Evolutionary conservation across 345 rosid genomes (phyloP).

Genomic region (Brassica napus): DNA sequence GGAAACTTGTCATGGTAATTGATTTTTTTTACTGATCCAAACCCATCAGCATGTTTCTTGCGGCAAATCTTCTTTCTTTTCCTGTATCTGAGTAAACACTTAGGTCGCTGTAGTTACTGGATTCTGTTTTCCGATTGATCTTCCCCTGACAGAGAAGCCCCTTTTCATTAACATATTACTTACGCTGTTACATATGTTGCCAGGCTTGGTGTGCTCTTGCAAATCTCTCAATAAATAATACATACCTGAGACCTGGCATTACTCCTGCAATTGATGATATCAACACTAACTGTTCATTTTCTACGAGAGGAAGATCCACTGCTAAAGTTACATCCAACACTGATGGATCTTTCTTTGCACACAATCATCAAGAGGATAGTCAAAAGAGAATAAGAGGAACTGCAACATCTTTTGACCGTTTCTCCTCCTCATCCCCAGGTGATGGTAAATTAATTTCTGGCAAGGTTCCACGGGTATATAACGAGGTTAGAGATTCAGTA

Average conservation of each 20-base stretch:
- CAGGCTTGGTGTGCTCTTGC: slow-evolving; percentile 94
- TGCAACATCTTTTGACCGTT: slow-evolving; percentile 37
- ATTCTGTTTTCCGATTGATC: neutral
- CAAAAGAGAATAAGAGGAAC: slow-evolving; percentile 36
- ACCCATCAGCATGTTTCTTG: neutral
- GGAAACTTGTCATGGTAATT: neutral
- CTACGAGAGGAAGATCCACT: slow-evolving; percentile 45
- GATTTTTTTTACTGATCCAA: slow-evolving; percentile 1
- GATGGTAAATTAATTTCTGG: slow-evolving; percentile 36
- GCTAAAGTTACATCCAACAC: slow-evolving; percentile 38
- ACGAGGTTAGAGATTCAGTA: slow-evolving; percentile 39
- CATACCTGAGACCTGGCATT: slow-evolving; percentile 71
- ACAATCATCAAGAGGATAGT: slow-evolving; percentile 37
- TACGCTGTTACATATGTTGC: slow-evolving; percentile 23
- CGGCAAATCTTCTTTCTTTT: slow-evolving; percentile 1
- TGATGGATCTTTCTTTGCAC: slow-evolving; percentile 36
- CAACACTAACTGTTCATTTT: slow-evolving; percentile 33
- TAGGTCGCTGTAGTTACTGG: slow-evolving; percentile 6
- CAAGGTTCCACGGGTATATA: slow-evolving; percentile 29
- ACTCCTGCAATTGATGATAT: slow-evolving; percentile 51
- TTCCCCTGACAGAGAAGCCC: neutral
- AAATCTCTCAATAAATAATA: slow-evolving; percentile 52
- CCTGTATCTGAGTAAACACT: neutral
- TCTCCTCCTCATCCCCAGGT: slow-evolving; percentile 35
- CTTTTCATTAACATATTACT: neutral